phyloP scores from a whole-genome alignment of 2,329 filamentous ascomycete genomes.

The Xylariaceae sp. region DNA sequence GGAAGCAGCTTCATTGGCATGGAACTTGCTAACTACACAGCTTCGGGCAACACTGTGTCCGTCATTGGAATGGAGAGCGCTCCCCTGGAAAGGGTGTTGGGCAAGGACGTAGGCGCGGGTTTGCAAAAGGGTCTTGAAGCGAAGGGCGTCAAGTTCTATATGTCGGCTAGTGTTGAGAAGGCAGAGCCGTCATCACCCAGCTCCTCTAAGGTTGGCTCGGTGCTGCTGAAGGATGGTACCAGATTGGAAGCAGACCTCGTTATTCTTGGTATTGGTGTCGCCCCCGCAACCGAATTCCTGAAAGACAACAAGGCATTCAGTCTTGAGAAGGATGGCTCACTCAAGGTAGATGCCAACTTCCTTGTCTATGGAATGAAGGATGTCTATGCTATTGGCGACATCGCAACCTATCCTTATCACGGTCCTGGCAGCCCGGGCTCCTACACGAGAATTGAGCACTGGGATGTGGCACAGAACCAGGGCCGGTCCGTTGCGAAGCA shows the following conservation, averaged over 20 bases:
- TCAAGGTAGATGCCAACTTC: constrained; percentile 76
- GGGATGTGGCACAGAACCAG: constrained; percentile 95
- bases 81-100: constrained; percentile 82
- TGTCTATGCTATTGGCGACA: constrained; percentile 91
- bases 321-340: constrained; percentile 78
- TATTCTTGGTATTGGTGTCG: constrained; percentile 84
- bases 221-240: constrained; percentile 82
- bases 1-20: constrained; percentile 97
- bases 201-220: constrained; percentile 67
- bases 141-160: constrained; percentile 82
- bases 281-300: constrained; percentile 78
- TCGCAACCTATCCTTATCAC: constrained; percentile 89
- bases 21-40: constrained; percentile 84
- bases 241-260: constrained; percentile 81
- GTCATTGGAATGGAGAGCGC: constrained; percentile 84
- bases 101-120: constrained; percentile 71
- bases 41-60: constrained; percentile 75
- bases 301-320: constrained; percentile 62
- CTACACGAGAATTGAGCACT: constrained; percentile 85
- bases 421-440: constrained; percentile 76
- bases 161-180: constrained; percentile 76
- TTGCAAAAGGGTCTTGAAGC: constrained; percentile 76
- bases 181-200: constrained; percentile 67
- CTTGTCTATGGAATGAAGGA: constrained; percentile 69
- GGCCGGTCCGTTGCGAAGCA: constrained; percentile 74